Percentiles rank a stretch among this genome's conserved stretches.
phyloP scores from a whole-genome alignment of 768 basidiomycete species.

The Boletus insuetus region DNA sequence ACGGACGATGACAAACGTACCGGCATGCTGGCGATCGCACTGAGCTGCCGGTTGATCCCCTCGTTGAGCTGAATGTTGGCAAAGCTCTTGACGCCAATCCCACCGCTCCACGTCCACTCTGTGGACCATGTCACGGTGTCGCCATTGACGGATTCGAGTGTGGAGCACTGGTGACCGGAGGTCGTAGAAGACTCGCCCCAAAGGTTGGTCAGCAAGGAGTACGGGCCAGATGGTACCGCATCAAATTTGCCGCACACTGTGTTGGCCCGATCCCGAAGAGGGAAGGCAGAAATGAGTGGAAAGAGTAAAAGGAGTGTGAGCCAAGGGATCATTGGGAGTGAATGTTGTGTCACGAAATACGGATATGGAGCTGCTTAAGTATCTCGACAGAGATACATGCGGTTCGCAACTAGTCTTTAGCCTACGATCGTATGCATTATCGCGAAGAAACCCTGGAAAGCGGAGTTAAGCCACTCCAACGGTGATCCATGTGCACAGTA shows the following conservation, averaged over 20 bases:
- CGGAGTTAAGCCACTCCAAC: background rate
- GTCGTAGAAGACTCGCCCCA: conserved; percentile 40
- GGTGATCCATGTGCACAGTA: background rate
- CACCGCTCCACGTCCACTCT: conserved; percentile 53
- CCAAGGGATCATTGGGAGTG: conserved; percentile 10
- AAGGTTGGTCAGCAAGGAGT: conserved; percentile 50
- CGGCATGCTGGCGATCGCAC: conserved; percentile 51
- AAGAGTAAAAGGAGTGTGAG: conserved; percentile 16
- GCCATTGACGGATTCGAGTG: conserved; percentile 41
- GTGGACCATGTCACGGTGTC: conserved; percentile 49
- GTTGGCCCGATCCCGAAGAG: background rate
- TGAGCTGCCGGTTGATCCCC: conserved; percentile 52
- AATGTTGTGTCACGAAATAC: background rate
- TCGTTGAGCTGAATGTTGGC: conserved; percentile 52
- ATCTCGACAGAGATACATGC: background rate
- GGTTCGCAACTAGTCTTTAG: background rate
- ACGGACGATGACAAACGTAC: conserved; percentile 33
- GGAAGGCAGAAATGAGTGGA: conserved; percentile 19
- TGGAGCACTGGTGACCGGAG: conserved; percentile 52
- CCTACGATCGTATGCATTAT: background rate
- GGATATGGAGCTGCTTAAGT: conserved; percentile 9
- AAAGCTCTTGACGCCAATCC: conserved; percentile 56
- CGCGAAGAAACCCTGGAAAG: too few species aligned
- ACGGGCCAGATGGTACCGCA: conserved; percentile 40
- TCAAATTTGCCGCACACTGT: conserved; percentile 51